Percentiles rank a stretch among this genome's conserved stretches.
Conservation (phyloP, 2,329 filamentous ascomycete genomes). For the Colletotrichum echinochloae region DNA sequence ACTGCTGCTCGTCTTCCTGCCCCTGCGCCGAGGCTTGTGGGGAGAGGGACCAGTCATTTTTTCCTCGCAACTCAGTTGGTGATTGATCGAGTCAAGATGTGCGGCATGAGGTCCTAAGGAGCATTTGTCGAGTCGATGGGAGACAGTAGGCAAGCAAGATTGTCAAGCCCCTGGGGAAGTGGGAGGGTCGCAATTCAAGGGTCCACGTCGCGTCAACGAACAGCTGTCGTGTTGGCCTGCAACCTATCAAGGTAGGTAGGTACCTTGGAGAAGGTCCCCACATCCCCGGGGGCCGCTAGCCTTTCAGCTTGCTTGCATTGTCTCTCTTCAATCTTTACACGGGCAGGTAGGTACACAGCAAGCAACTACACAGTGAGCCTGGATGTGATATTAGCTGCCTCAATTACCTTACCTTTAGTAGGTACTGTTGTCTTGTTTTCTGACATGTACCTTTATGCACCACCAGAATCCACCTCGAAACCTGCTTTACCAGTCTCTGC, state of each 20-base stretch:
- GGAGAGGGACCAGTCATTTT: slow-evolving; percentile 65
- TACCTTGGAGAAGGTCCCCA: slow-evolving; percentile 32
- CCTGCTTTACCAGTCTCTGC: neutral
- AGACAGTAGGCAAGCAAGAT: slow-evolving; percentile 1
- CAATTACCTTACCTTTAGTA: too few relatives aligned
- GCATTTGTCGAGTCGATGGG: slow-evolving; percentile 7
- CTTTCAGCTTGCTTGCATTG: neutral
- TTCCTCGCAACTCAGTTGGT: slow-evolving; percentile 46
- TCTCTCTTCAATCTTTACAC: too few relatives aligned
- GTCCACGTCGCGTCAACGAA: slow-evolving; percentile 37
- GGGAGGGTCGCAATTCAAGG: slow-evolving; percentile 25
- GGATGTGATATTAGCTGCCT: neutral
- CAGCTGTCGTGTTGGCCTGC: slow-evolving; percentile 6
- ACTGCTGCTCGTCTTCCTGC: slow-evolving; percentile 60
- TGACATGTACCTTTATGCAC: neutral
- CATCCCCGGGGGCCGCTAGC: slow-evolving; percentile 23
- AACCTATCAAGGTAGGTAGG: neutral
- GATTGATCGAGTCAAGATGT: slow-evolving; percentile 5
- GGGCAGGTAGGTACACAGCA: too few relatives aligned
- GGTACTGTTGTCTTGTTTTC: too few relatives aligned
- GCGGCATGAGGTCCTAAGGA: slow-evolving; percentile 22
- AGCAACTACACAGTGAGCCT: neutral
- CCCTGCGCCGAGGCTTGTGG: slow-evolving; percentile 71
- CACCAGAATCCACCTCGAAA: neutral
- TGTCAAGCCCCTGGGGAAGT: slow-evolving; percentile 21